phyloP scores from a whole-genome alignment of 306 rosid species.

The Rosa rugosa region DNA sequence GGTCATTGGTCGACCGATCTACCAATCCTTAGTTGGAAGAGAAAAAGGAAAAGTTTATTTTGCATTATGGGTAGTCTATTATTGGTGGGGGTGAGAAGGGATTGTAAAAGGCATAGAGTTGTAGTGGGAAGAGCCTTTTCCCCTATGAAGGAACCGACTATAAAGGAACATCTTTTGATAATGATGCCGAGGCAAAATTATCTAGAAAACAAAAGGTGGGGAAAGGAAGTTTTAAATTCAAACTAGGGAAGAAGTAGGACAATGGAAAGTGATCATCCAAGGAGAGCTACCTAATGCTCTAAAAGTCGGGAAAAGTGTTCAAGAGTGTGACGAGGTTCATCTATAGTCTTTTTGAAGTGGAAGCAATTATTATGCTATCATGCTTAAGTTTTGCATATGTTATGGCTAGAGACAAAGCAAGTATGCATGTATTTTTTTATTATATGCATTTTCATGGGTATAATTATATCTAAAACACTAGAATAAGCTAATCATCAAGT shows the following conservation, averaged over 20 bases:
- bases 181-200: conserved; percentile 42
- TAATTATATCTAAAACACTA: too few species aligned
- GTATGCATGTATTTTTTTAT: too few species aligned
- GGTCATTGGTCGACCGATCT: conserved; percentile 34
- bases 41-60: conserved; percentile 20
- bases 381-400: conserved; percentile 30
- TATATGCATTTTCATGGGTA: too few species aligned
- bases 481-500: too few species aligned
- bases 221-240: conserved; percentile 34
- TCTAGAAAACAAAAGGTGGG: conserved; percentile 7
- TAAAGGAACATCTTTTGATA: conserved; percentile 65
- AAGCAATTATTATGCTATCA: conserved; percentile 48
- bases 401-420: conserved; percentile 3
- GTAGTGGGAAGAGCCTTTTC: conserved; percentile 44
- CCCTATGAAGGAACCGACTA: conserved; percentile 62
- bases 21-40: conserved; percentile 27
- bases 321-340: conserved; percentile 46
- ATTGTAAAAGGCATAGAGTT: conserved; percentile 37
- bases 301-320: conserved; percentile 32
- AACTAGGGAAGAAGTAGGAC: conserved; percentile 38
- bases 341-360: conserved; percentile 41
- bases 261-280: conserved; percentile 28
- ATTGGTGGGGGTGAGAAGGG: conserved; percentile 49
- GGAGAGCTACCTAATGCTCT: conserved; percentile 3
- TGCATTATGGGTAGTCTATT: conserved; percentile 50